These are phyloP conservation scores for Pistacia vera DNA, from an alignment of 345 rosid species.

Conservation along the genomic window DNA sequence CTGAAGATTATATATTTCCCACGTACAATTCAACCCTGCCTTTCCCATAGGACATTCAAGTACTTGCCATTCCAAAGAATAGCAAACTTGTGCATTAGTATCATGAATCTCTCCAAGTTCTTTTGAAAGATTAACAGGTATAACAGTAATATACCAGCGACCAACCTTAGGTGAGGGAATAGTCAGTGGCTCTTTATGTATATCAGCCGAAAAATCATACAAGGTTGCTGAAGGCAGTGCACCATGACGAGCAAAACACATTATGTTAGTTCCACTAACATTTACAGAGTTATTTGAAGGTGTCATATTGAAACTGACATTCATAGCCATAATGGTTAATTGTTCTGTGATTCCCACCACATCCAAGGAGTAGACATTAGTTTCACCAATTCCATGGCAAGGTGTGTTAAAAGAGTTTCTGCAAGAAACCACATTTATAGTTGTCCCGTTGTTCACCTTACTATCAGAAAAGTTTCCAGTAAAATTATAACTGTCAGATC, in stretches of 20 bases:
- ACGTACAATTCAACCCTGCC: conserved; percentile 80
- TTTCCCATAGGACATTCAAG: conserved; percentile 73
- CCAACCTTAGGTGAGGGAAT: conserved; percentile 73
- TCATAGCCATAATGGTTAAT: conserved; percentile 47
- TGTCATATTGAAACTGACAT: conserved; percentile 36
- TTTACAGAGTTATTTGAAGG: conserved; percentile 30
- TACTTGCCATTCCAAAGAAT: conserved; percentile 60
- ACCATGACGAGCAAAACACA: conserved; percentile 79
- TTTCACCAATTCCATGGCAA: conserved; percentile 59
- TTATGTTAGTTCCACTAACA: conserved; percentile 39
- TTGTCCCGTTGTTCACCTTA: conserved; percentile 28
- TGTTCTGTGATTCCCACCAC: conserved; percentile 62
- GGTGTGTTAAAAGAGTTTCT: conserved; percentile 45
- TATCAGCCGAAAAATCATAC: conserved; percentile 72
- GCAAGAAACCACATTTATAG: conserved; percentile 60
- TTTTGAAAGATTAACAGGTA: conserved; percentile 48
- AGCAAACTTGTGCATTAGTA: conserved; percentile 52
- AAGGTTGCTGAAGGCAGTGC: conserved; percentile 62
- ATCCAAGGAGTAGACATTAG: conserved; percentile 66
- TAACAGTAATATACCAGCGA: conserved; percentile 72
- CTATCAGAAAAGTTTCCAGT: conserved; percentile 23
- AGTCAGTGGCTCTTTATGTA: conserved; percentile 56
- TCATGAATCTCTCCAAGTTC: conserved; percentile 35
- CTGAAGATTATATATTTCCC: conserved; percentile 69
- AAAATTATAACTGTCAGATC: conserved; percentile 37